Evolutionary conservation across 768 basidiomycete genomes (phyloP).

Genomic region (Mycena galopus): DNA sequence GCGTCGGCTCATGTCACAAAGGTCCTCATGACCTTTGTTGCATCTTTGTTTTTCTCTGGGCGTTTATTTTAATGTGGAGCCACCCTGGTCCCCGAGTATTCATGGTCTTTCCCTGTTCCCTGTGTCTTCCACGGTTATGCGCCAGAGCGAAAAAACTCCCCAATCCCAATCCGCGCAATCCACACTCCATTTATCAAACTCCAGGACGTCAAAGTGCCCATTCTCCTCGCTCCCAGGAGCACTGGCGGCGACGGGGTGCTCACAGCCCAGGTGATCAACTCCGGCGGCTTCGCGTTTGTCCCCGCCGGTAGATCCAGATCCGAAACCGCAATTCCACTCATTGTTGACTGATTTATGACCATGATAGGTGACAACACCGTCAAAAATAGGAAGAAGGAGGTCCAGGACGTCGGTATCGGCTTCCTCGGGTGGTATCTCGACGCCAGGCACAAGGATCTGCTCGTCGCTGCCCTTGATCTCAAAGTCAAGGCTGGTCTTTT

Average conservation of each 20-base stretch:
- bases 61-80: no score
- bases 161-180: no score
- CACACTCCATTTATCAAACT: conserved; percentile 2
- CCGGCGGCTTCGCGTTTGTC: background rate
- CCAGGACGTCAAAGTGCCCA: background rate
- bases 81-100: no score
- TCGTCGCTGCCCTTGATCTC: no score
- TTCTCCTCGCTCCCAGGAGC: conserved; percentile 14
- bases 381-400: background rate
- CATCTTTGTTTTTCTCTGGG: no score
- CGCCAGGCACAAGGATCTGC: background rate
- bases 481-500: background rate
- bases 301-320: background rate
- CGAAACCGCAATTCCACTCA: no score
- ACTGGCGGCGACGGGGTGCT: conserved; percentile 3
- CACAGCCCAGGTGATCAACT: background rate
- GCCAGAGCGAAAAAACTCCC: no score
- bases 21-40: no score
- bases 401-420: background rate
- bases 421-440: conserved; percentile 11
- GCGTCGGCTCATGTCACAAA: no score
- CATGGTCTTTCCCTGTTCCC: no score
- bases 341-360: background rate
- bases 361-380: background rate
- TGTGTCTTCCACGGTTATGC: no score